These are phyloP conservation scores for Coniochaeta hoffmannii DNA, from an alignment of 2,329 filamentous ascomycete species.

Conservation along the genomic window DNA sequence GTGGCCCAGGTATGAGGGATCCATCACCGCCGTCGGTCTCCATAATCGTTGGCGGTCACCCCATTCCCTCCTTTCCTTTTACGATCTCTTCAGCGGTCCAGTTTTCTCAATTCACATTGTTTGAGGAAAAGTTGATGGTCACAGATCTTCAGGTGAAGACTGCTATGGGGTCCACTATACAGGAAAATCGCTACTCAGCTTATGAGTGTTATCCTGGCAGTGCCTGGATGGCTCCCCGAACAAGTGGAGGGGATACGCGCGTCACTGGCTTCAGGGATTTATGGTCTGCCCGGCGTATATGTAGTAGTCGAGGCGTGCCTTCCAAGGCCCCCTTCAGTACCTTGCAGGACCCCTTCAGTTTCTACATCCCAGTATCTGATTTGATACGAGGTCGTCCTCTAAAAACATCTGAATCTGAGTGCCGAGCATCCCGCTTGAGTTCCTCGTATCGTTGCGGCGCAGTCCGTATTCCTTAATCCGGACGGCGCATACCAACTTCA, in stretches of 20 bases:
- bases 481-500: neutral
- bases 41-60: too few species aligned
- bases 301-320: neutral
- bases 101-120: neutral
- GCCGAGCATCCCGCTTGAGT: neutral
- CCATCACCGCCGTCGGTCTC: too few species aligned
- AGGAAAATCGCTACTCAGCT: too few species aligned
- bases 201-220: too few species aligned
- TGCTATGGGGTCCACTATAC: neutral
- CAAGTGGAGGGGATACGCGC: neutral
- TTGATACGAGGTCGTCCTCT: neutral
- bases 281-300: neutral
- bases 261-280: neutral
- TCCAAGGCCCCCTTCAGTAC: neutral
- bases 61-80: too few species aligned
- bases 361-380: neutral
- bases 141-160: neutral
- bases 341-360: neutral
- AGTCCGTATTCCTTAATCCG: neutral
- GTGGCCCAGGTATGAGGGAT: too few species aligned
- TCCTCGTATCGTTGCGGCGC: neutral
- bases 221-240: neutral
- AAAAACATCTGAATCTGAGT: neutral
- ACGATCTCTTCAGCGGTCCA: neutral
- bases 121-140: neutral